These are phyloP conservation scores for Rhizophora apiculata DNA, from an alignment of 345 rosid genomes.

Conservation along the genomic window DNA sequence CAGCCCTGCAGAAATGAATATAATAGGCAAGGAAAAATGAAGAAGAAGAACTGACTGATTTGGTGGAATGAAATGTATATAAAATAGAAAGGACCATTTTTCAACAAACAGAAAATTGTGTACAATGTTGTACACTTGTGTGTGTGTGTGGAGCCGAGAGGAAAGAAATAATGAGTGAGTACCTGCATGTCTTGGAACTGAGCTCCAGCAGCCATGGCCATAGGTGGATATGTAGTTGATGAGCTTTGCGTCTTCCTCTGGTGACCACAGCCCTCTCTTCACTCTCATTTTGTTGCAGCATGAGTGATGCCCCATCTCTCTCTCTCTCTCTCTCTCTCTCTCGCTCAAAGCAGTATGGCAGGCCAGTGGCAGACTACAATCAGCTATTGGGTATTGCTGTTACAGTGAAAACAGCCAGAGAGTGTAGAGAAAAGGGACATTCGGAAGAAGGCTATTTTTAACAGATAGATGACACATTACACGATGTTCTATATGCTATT, in stretches of 20 bases:
- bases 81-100: too few relatives aligned
- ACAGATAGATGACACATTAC: too few relatives aligned
- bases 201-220: slow-evolving; percentile 99
- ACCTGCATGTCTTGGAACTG: slow-evolving; percentile 92
- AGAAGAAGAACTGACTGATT: neutral
- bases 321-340: neutral
- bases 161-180: neutral
- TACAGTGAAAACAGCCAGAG: too few relatives aligned
- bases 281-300: slow-evolving; percentile 99
- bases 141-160: too few relatives aligned
- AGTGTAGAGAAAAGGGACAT: too few relatives aligned
- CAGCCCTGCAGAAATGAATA: slow-evolving; percentile 43
- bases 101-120: too few relatives aligned
- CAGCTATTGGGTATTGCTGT: slow-evolving; percentile 21
- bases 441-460: too few relatives aligned
- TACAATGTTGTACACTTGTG: too few relatives aligned
- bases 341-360: slow-evolving; percentile 4
- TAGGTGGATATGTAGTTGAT: slow-evolving; percentile 75
- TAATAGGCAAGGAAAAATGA: neutral
- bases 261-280: slow-evolving; percentile 97
- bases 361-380: slow-evolving; percentile 27
- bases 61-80: neutral
- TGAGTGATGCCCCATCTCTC: slow-evolving; percentile 82
- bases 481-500: too few relatives aligned
- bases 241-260: slow-evolving; percentile 97